Evolutionary conservation across 371 early-diverging fungal species (phyloP).

Genomic region (Actinomortierella ambigua): DNA sequence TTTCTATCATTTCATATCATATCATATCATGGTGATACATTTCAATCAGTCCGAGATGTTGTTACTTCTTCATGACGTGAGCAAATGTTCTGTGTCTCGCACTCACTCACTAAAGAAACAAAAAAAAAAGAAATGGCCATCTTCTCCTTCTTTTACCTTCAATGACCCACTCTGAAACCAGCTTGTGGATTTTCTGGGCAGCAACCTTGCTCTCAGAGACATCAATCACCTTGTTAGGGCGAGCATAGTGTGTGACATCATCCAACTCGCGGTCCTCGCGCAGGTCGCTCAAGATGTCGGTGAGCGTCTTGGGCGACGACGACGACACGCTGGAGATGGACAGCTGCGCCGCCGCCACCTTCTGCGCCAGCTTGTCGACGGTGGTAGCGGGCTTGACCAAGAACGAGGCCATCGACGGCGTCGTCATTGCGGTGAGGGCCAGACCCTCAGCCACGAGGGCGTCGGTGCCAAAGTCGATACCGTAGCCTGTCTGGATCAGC

Average conservation of each 20-base stretch:
- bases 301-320: slow-evolving; percentile 29
- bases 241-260: slow-evolving; percentile 16
- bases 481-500: slow-evolving; percentile 71
- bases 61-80: too few relatives aligned
- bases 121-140: not conserved
- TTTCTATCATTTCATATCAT: too few relatives aligned
- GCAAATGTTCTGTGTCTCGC: too few relatives aligned
- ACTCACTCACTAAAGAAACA: too few relatives aligned
- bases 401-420: slow-evolving; percentile 12
- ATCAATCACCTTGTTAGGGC: slow-evolving; percentile 19
- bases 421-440: slow-evolving; percentile 56
- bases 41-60: too few relatives aligned
- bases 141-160: slow-evolving; percentile 31
- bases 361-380: slow-evolving; percentile 6
- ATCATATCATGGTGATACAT: too few relatives aligned
- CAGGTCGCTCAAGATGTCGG: slow-evolving; percentile 33
- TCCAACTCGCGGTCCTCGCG: slow-evolving; percentile 48
- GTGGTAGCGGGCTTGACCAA: slow-evolving; percentile 10
- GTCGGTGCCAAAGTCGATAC: slow-evolving; percentile 64
- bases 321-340: slow-evolving; percentile 8
- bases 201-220: slow-evolving; percentile 35
- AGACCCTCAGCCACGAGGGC: slow-evolving; percentile 61
- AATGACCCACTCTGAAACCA: slow-evolving; percentile 45
- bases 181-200: slow-evolving; percentile 35
- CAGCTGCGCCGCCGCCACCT: slow-evolving; percentile 17